phyloP scores from a whole-genome alignment of 139 green algal species.

The Chlorella ohadii region DNA sequence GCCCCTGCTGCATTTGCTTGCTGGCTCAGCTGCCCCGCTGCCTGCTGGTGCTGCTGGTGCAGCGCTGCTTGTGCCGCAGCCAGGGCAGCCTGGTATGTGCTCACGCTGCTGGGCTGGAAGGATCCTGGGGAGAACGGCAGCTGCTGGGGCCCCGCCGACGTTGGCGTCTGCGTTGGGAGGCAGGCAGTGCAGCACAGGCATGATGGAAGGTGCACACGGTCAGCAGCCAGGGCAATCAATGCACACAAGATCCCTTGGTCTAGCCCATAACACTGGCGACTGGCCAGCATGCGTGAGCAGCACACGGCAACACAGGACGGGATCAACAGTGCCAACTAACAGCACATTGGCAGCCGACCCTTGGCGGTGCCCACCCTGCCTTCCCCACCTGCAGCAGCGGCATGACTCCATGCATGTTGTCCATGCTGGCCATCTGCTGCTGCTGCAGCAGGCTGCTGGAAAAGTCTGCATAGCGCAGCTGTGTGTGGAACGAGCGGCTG shows the following conservation, averaged over 20 bases:
- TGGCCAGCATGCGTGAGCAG: too few relatives aligned
- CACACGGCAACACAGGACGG: too few relatives aligned
- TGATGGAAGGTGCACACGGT: not conserved
- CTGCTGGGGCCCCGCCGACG: not conserved
- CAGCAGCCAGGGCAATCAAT: not conserved
- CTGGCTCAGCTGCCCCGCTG: not conserved
- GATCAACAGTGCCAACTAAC: too few relatives aligned
- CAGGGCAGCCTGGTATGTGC: conserved; percentile 41
- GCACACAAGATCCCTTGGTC: too few relatives aligned
- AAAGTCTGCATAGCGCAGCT: conserved; percentile 31
- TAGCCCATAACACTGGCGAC: too few relatives aligned
- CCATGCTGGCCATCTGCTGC: conserved; percentile 15
- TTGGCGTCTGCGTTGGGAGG: not conserved
- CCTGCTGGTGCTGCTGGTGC: conserved; percentile 25
- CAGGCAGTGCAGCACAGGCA: not conserved
- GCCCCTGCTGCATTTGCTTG: not conserved
- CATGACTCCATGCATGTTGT: conserved; percentile 16
- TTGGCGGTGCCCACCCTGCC: too few relatives aligned
- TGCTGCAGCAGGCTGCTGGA: conserved; percentile 1
- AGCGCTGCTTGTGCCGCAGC: conserved; percentile 15
- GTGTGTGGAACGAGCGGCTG: conserved; percentile 40
- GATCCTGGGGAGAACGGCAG: not conserved
- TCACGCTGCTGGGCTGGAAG: conserved; percentile 34
- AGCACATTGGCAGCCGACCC: not conserved
- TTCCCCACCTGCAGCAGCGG: conserved; percentile 42